Base-by-base conservation (phyloP, 2,329 filamentous ascomycete genomes). In the Hypoxylon sp. region DNA sequence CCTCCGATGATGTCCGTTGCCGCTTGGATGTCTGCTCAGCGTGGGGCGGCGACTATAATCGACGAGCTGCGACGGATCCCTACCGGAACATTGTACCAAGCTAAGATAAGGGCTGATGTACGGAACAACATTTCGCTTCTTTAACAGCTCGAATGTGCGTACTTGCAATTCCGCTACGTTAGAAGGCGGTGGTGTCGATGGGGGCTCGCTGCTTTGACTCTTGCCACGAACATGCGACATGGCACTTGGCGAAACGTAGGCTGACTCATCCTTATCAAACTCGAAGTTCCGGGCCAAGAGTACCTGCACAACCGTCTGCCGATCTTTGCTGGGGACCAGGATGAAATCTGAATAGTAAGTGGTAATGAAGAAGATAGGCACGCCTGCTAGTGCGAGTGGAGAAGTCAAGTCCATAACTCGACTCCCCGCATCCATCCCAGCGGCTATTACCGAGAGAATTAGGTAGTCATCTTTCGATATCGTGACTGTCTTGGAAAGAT, bases 331-430 rank as follows among this genome's bases (percentile, higher is more conserved):
- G 0, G 96, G 95, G 0, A 98, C 94, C 37, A 98, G 87, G 74
- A 99, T 97, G 81, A 97, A 98, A 82, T 99, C 95, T 35, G 93
- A 96, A 81, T 97, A 98, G 81, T 98, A 99, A 33, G 94, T 98
- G 2, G 95, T 98, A 79, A 98, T 97, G 86, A 98, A 98, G 85
- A 98, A 98, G 77, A 99, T 97, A 59, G 95, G 93, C 58, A 98
- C 96, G 74, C 94, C 93, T 55, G 95, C 95, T 78, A 98, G 86
- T 30, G 96, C 95, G 33, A 98, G 85, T 4, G 95, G 96, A 59
- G 91, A 95, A 6, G 95, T 98, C 69, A 99, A 82, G 77, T 98
- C 95, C 74, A 98, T 88, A 6, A 99, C 95, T 62, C 95, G 89
- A 74, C 95, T 94, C 6, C 94, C 95, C 8, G 95, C 95, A 78